phyloP scores from a whole-genome alignment of 1,284 basidiomycete genomes.

The Xerocomus nothofagi region DNA sequence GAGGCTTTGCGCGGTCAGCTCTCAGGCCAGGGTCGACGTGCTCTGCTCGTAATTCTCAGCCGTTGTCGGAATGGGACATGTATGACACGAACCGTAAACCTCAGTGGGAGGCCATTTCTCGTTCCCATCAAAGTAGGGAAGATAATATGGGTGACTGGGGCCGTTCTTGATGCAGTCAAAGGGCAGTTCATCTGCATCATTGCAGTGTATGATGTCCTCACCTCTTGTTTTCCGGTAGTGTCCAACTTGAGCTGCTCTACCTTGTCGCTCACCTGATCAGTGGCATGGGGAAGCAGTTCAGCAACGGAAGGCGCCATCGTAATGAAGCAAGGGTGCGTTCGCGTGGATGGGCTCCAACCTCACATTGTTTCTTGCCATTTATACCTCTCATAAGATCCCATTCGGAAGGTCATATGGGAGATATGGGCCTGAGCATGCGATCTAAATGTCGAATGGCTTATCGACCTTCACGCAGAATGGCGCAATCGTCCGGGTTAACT shows the following conservation, averaged over 20 bases:
- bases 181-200: background rate
- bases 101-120: constrained; percentile 47
- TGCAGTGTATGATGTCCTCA: background rate
- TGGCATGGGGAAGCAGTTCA: constrained; percentile 2
- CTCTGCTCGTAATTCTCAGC: constrained; percentile 18
- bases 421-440: constrained; percentile 11
- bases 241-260: constrained; percentile 9
- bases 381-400: background rate
- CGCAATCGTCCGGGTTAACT: background rate
- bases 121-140: constrained; percentile 42
- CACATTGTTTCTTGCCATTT: background rate
- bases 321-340: background rate
- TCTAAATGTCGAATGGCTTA: constrained; percentile 4
- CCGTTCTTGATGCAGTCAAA: constrained; percentile 16
- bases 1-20: constrained; percentile 49
- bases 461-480: background rate
- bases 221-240: constrained; percentile 1
- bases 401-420: background rate
- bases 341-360: background rate
- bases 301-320: constrained; percentile 17
- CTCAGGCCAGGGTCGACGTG: constrained; percentile 44
- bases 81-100: constrained; percentile 37
- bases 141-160: constrained; percentile 48
- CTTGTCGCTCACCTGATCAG: constrained; percentile 1
- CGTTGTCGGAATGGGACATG: background rate